These are phyloP conservation scores for Umbelopsis sp. DNA, from an alignment of 192 early-diverging fungal species.

Conservation along the genomic window DNA sequence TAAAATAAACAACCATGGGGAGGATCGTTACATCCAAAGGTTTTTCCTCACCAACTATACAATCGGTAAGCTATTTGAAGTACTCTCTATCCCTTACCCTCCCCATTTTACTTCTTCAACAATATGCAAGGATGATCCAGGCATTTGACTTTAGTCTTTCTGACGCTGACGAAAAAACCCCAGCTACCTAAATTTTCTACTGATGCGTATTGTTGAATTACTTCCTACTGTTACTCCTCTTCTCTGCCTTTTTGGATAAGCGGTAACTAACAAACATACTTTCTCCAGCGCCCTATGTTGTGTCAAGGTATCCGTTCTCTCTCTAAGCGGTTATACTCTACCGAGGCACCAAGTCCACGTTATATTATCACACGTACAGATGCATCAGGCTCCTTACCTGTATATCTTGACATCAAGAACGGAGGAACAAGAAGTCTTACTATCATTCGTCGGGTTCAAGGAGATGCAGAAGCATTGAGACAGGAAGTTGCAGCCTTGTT, in stretches of 20 bases:
- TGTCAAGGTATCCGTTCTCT: not conserved
- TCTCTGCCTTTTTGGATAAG: not conserved
- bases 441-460: constrained; percentile 70
- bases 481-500: constrained; percentile 32
- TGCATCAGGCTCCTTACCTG: constrained; percentile 60
- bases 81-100: not conserved
- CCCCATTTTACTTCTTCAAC: not conserved
- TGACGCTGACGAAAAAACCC: constrained; percentile 21
- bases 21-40: not conserved
- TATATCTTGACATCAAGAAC: constrained; percentile 72
- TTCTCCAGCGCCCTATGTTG: not conserved
- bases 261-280: not conserved
- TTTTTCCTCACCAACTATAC: not conserved
- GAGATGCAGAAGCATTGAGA: constrained; percentile 55
- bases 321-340: constrained; percentile 30
- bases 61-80: constrained; percentile 1
- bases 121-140: constrained; percentile 10
- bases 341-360: constrained; percentile 21
- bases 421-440: constrained; percentile 64
- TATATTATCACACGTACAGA: constrained; percentile 70
- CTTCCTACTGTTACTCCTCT: not conserved
- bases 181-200: constrained; percentile 15
- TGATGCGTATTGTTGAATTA: constrained; percentile 13
- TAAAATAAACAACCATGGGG: constrained; percentile 5
- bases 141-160: constrained; percentile 20